Evolutionary conservation across 257 asterid species (phyloP).

Genomic region (Prunella vulgaris): DNA sequence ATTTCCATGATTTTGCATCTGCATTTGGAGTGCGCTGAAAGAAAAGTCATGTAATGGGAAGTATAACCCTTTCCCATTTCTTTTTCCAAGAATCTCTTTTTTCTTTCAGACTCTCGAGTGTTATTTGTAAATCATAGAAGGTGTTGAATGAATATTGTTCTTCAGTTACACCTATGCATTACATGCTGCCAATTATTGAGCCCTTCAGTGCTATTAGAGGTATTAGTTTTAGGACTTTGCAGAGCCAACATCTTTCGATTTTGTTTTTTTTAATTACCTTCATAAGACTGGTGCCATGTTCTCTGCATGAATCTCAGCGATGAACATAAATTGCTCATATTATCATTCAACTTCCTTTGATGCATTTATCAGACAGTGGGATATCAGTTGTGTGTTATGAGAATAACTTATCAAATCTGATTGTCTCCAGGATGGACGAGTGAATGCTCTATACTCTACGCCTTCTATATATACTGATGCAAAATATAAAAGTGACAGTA

Average conservation of each 20-base stretch:
- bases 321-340: not conserved
- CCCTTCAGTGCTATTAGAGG: not conserved
- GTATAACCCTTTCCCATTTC: not conserved
- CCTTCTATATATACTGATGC: conserved; percentile 51
- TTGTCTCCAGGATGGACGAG: conserved; percentile 46
- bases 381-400: not conserved
- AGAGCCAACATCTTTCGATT: not conserved
- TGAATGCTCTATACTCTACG: conserved; percentile 47
- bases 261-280: not conserved
- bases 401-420: conserved; percentile 8
- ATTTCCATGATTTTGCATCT: conserved; percentile 1
- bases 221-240: not conserved
- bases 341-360: conserved; percentile 1
- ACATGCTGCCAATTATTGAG: not conserved
- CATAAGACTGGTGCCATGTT: not conserved
- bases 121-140: not conserved
- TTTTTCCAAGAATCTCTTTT: not conserved
- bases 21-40: not conserved
- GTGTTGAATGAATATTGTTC: not conserved
- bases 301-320: not conserved
- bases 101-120: not conserved
- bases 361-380: not conserved
- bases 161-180: not conserved
- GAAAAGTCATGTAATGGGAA: not conserved
- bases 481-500: conserved; percentile 32